A percentile compares a stretch with the other conserved stretches of the same genome.
Evolutionary conservation across 257 asterid genomes (phyloP).

Genomic region (Cruciata laevipes): DNA sequence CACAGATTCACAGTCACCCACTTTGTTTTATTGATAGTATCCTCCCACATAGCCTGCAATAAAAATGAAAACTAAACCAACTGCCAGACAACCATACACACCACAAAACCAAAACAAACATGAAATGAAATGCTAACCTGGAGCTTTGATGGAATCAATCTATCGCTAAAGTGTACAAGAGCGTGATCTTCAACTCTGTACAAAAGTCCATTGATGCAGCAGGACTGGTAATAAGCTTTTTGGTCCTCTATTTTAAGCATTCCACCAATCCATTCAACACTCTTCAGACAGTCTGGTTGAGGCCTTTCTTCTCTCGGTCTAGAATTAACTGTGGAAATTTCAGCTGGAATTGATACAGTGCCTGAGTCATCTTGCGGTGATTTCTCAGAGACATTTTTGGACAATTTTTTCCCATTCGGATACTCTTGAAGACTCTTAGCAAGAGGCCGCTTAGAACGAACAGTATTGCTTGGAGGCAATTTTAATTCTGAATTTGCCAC

Average conservation of each 20-base stretch:
- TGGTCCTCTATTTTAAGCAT: conserved; percentile 47
- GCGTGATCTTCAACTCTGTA: conserved; percentile 54
- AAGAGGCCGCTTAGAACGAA: conserved; percentile 24
- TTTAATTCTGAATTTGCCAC: conserved; percentile 29
- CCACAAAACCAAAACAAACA: conserved; percentile 1
- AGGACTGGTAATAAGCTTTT: conserved; percentile 55
- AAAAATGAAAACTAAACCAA: conserved; percentile 14
- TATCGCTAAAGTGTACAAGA: conserved; percentile 49
- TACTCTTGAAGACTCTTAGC: conserved; percentile 31
- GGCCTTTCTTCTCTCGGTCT: conserved; percentile 27
- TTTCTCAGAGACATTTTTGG: conserved; percentile 9
- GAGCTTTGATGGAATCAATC: conserved; percentile 63
- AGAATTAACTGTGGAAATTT: conserved; percentile 27
- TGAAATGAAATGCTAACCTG: conserved; percentile 52
- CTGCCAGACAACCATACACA: background rate
- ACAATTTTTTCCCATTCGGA: conserved; percentile 25
- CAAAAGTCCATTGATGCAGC: conserved; percentile 55
- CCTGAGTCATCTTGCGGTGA: conserved; percentile 8
- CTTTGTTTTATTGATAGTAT: conserved; percentile 42
- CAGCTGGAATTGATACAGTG: conserved; percentile 33
- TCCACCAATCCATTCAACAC: conserved; percentile 69
- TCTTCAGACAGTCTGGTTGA: conserved; percentile 30
- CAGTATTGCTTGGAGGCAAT: conserved; percentile 28
- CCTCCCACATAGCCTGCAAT: conserved; percentile 94
- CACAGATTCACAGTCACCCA: conserved; percentile 70